phyloP scores from a whole-genome alignment of 1,139 yeast species.

The Pichia norvegensis region DNA sequence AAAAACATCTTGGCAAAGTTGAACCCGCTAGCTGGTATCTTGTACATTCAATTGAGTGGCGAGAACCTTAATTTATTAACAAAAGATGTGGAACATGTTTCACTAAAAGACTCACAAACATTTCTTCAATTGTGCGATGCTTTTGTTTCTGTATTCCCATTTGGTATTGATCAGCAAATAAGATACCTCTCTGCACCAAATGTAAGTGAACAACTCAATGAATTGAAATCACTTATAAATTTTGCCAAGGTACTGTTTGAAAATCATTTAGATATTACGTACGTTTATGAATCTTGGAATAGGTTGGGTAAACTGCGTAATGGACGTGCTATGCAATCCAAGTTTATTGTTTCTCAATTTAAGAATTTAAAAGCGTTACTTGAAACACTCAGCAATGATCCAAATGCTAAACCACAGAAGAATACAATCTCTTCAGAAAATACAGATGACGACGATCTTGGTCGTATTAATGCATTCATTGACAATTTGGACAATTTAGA shows the following conservation, averaged over 20 bases:
- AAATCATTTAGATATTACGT: conserved; percentile 36
- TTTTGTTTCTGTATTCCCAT: conserved; percentile 53
- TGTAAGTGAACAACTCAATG: conserved; percentile 31
- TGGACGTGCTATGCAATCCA: conserved; percentile 23
- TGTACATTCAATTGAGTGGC: conserved; percentile 38
- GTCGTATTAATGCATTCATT: conserved; percentile 41
- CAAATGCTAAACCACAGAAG: background rate
- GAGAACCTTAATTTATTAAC: conserved; percentile 15
- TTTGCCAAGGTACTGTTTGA: conserved; percentile 30
- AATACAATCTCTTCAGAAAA: conserved; percentile 27
- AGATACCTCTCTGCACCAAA: conserved; percentile 34
- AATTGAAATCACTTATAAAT: conserved; percentile 30
- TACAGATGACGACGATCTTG: conserved; percentile 38
- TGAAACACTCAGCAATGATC: conserved; percentile 21
- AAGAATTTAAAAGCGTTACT: conserved; percentile 48
- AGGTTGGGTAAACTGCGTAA: conserved; percentile 32
- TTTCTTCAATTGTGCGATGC: conserved; percentile 36
- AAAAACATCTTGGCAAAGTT: conserved; percentile 38
- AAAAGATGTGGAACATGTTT: conserved; percentile 27
- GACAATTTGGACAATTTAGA: conserved; percentile 31
- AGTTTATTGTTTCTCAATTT: conserved; percentile 52
- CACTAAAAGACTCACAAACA: conserved; percentile 6
- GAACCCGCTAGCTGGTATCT: conserved; percentile 55
- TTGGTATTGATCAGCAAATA: conserved; percentile 42
- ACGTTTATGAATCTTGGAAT: conserved; percentile 46